Evolutionary conservation across 2,329 filamentous ascomycete genomes (phyloP).

Genomic region (Fusarium decemcellulare): DNA sequence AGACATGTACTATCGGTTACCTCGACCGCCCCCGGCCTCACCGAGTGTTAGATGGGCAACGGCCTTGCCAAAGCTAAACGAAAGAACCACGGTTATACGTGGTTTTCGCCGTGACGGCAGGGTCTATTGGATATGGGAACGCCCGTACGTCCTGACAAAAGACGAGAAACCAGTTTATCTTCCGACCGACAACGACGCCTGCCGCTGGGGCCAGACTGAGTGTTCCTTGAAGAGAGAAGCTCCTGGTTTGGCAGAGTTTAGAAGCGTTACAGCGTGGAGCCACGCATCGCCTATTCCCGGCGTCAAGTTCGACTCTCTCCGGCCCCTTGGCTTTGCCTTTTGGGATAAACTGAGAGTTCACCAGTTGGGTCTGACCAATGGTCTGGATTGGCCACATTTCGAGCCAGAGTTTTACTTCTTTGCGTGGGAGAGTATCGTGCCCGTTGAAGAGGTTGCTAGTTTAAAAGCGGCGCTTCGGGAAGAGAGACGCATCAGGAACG

Average conservation of each 20-base stretch:
- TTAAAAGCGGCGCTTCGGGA: slow-evolving; percentile 9
- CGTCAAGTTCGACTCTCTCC: slow-evolving; percentile 34
- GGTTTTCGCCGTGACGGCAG: too few relatives aligned
- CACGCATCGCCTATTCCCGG: slow-evolving; percentile 21
- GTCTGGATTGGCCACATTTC: neutral
- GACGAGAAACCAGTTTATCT: neutral
- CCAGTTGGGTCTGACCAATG: neutral
- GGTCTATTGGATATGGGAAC: neutral
- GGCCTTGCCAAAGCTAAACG: slow-evolving; percentile 4
- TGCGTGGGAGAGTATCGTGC: slow-evolving; percentile 14
- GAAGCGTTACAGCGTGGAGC: neutral
- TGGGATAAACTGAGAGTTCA: slow-evolving; percentile 34
- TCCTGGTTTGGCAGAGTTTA: slow-evolving; percentile 5
- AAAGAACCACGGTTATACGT: neutral
- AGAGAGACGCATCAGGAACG: too few relatives aligned
- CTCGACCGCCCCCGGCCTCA: slow-evolving; percentile 5
- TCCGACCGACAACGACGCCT: neutral
- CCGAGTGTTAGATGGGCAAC: slow-evolving; percentile 22
- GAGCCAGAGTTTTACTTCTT: neutral
- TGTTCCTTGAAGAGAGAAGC: neutral
- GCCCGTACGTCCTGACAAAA: neutral
- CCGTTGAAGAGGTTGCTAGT: slow-evolving; percentile 11
- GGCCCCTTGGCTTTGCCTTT: slow-evolving; percentile 32
- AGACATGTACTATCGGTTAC: slow-evolving; percentile 20
- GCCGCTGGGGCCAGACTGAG: slow-evolving; percentile 18